A percentile compares a stretch with the other conserved stretches of the same genome.
phyloP scores from a whole-genome alignment of 108 stramenopile species.

The Pseudonitzschia delicatissima region DNA sequence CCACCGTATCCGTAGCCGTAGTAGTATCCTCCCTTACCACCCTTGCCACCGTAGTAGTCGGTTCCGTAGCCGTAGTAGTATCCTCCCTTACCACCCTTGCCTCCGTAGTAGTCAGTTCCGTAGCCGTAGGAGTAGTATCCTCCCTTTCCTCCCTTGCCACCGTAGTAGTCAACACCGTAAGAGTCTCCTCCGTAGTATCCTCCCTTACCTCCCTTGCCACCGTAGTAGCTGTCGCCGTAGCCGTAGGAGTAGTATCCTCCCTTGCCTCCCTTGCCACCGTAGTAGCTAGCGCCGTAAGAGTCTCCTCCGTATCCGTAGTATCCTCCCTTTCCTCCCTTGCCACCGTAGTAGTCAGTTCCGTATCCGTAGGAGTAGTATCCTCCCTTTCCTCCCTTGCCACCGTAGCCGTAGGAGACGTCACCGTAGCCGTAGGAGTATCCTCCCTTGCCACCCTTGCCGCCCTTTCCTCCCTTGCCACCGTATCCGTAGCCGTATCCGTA shows the following conservation, averaged over 20 bases:
- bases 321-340: neutral
- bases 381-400: neutral
- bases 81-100: constrained; percentile 5
- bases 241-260: neutral
- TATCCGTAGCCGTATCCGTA: neutral
- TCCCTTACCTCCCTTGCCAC: neutral
- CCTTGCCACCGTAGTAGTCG: neutral
- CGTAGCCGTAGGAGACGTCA: neutral
- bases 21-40: neutral
- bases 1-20: neutral
- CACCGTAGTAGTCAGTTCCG: neutral
- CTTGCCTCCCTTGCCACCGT: constrained; percentile 7
- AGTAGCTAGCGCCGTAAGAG: neutral
- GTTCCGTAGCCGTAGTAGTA: neutral
- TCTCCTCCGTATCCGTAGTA: too few species aligned
- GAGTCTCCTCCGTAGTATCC: neutral
- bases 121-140: neutral
- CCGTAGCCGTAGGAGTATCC: neutral
- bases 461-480: neutral
- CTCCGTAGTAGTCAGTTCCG: neutral
- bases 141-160: constrained; percentile 6
- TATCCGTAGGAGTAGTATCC: neutral
- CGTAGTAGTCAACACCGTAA: neutral
- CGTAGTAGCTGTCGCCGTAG: neutral
- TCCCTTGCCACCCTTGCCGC: neutral